Percentiles rank a stretch among this genome's conserved stretches.
phyloP scores from a whole-genome alignment of 2,329 filamentous ascomycete species.

The Neofusicoccum kwambonambiense region DNA sequence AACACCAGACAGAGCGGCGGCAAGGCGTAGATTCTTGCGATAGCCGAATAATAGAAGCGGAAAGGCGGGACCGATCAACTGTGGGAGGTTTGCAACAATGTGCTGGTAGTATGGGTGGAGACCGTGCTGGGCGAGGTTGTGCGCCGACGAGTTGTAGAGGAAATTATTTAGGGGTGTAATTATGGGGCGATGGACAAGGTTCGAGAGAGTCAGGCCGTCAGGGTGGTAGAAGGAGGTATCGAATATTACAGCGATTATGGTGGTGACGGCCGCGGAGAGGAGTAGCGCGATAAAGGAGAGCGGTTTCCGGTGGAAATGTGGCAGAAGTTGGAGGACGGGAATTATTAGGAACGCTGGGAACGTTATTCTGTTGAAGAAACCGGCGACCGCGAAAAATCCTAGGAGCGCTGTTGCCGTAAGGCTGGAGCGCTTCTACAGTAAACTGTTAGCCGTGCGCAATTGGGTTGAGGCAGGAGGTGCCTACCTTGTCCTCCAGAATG shows the following conservation, averaged over 20 bases:
- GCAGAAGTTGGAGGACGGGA: slow-evolving; percentile 78
- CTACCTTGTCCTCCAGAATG: slow-evolving; percentile 75
- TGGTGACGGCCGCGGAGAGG: slow-evolving; percentile 64
- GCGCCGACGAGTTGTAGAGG: slow-evolving; percentile 48
- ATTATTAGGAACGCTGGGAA: slow-evolving; percentile 91
- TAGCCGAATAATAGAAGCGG: slow-evolving; percentile 48
- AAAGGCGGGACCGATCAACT: slow-evolving; percentile 53
- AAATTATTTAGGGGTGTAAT: slow-evolving; percentile 56
- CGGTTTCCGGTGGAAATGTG: slow-evolving; percentile 75
- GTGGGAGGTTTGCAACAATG: slow-evolving; percentile 51
- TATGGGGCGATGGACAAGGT: slow-evolving; percentile 56
- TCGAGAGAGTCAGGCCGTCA: slow-evolving; percentile 62
- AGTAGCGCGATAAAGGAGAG: slow-evolving; percentile 62
- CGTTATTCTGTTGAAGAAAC: slow-evolving; percentile 94
- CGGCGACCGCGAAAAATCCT: slow-evolving; percentile 78
- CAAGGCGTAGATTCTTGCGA: slow-evolving; percentile 59
- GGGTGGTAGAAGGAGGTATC: slow-evolving; percentile 80
- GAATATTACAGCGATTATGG: slow-evolving; percentile 70
- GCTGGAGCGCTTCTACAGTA: slow-evolving; percentile 67
- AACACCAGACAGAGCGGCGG: slow-evolving; percentile 72
- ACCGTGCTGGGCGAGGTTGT: slow-evolving; percentile 54
- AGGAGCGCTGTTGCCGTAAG: slow-evolving; percentile 74
- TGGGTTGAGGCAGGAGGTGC: slow-evolving; percentile 28
- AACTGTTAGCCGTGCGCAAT: slow-evolving; percentile 30
- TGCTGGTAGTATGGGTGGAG: slow-evolving; percentile 55